These are phyloP conservation scores for Myrica gale DNA, from an alignment of 306 rosid genomes.

Conservation along the genomic window DNA sequence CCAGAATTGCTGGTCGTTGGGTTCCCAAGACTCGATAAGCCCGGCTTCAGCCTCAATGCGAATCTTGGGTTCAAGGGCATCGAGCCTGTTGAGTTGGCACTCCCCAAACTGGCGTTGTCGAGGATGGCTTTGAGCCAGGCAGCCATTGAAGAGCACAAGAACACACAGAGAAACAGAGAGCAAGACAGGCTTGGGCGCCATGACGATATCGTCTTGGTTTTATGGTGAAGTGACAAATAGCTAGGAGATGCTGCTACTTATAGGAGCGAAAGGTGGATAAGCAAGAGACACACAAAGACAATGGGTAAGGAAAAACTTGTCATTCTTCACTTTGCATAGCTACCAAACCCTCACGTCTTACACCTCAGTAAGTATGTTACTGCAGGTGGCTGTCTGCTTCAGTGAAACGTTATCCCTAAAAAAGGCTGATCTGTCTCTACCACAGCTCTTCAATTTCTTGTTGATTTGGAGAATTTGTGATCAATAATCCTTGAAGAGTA, in stretches of 20 bases:
- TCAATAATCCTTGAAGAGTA: too few species aligned
- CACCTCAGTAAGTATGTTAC: slow-evolving; percentile 36
- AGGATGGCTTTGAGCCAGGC: slow-evolving; percentile 21
- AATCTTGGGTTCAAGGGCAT: slow-evolving; percentile 41
- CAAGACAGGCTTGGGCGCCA: slow-evolving; percentile 42
- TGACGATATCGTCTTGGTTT: slow-evolving; percentile 11
- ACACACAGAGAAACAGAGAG: slow-evolving; percentile 44
- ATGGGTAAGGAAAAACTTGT: slow-evolving; percentile 24
- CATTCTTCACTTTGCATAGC: slow-evolving; percentile 56
- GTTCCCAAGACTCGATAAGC: slow-evolving; percentile 43
- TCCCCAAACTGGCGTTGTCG: not conserved
- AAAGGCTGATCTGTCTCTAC: too few species aligned
- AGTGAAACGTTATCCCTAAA: not conserved
- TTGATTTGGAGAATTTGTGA: too few species aligned
- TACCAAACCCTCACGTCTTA: slow-evolving; percentile 13
- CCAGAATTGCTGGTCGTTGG: slow-evolving; percentile 33
- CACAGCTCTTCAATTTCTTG: too few species aligned
- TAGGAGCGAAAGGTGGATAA: not conserved
- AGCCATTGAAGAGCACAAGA: slow-evolving; percentile 37
- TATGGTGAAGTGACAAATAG: not conserved
- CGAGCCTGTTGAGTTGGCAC: slow-evolving; percentile 36
- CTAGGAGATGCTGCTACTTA: not conserved
- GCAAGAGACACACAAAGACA: slow-evolving; percentile 33
- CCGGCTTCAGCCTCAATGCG: slow-evolving; percentile 39
- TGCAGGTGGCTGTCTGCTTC: slow-evolving; percentile 29